Evolutionary conservation across 1,284 basidiomycete species (phyloP), one percentile per base, ranked within the genome.

Genomic region (Clitocybe nebularis): DNA sequence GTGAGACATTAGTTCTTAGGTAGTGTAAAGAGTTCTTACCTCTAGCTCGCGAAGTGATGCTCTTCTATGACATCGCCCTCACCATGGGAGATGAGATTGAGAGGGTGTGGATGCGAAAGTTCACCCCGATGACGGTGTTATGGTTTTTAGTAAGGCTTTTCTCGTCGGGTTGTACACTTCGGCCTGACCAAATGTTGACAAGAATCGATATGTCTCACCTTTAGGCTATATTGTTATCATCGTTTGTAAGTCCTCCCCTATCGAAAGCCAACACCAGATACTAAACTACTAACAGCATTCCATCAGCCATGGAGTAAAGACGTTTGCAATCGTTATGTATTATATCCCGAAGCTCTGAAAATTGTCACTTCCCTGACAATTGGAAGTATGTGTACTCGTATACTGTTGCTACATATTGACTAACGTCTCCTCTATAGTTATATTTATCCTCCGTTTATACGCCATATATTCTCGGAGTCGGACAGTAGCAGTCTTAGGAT

Each of bases 131-230:
- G 14, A 62, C 62, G 1, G 21, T 55, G 4, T 45, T 66, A 19
- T 66, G 58, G 58, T 55, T 59, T 44, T 30, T 63, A 44, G 63
- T 62, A 23, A 20, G 57, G 51, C 22, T 28, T 5, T 11, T 22
- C 23, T 22, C 32, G 5, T 5, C 14, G 36, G 32, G 26, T 35
- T 14, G 28, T 17, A 23, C 28, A 38, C 23, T 16, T 5, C 25
- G n/a, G 10, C 16, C 36, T 37, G 24, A 28, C 3, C 8, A 5
- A 4, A 19, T 30, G 9, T 39, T 20, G 14, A 24, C 21, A 65
- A n/a, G 63, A 66, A 66, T 46, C 60, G 63, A 9, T 66, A 66
- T 44, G 41, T 63, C 2, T 56, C 63, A 13, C 62, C 62, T 1
- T 42, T 66, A 36, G 60, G 57, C 5, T 64, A 58, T 34, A 59